These are phyloP conservation scores for Cyclotella atomus DNA, from an alignment of 108 stramenopile genomes.

Conservation along the genomic window DNA sequence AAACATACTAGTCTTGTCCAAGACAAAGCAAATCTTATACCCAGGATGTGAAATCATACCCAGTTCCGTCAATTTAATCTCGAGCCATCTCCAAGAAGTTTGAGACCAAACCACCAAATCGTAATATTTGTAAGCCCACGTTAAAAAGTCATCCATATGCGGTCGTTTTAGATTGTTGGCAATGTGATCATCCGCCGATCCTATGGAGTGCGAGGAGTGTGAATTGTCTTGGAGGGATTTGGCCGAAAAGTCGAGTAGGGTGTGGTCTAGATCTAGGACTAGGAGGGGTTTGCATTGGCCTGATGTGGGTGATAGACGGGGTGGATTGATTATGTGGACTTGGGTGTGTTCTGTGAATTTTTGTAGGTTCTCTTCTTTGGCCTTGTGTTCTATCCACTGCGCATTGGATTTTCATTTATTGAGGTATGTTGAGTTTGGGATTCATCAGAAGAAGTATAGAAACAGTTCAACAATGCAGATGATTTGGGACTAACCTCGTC, in stretches of 20 bases:
- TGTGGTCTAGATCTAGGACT: constrained; percentile 96
- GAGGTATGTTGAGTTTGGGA: too few relatives aligned
- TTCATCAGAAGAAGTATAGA: neutral
- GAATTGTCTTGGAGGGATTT: constrained; percentile 53
- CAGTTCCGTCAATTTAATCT: constrained; percentile 94
- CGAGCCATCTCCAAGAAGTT: constrained; percentile 97
- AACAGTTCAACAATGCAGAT: neutral
- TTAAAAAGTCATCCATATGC: constrained; percentile 89
- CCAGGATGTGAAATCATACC: constrained; percentile 87
- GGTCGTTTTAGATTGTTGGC: constrained; percentile 79
- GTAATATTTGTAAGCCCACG: constrained; percentile 82
- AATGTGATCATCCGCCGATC: constrained; percentile 26
- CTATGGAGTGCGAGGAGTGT: constrained; percentile 17
- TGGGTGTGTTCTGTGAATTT: constrained; percentile 86
- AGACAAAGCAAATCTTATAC: constrained; percentile 91
- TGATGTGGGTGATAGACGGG: constrained; percentile 43
- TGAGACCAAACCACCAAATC: constrained; percentile 96
- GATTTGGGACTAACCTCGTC: constrained; percentile 27
- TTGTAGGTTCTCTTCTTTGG: constrained; percentile 85
- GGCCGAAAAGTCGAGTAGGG: constrained; percentile 89
- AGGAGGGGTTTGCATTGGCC: constrained; percentile 74
- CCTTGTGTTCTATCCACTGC: constrained; percentile 82
- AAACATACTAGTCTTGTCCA: constrained; percentile 98
- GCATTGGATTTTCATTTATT: too few relatives aligned
- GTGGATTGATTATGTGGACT: constrained; percentile 88